Percentiles rank a stretch among this genome's conserved stretches.
These are phyloP conservation scores for Jacaranda copaia DNA, from an alignment of 257 asterid genomes.

Conservation along the genomic window DNA sequence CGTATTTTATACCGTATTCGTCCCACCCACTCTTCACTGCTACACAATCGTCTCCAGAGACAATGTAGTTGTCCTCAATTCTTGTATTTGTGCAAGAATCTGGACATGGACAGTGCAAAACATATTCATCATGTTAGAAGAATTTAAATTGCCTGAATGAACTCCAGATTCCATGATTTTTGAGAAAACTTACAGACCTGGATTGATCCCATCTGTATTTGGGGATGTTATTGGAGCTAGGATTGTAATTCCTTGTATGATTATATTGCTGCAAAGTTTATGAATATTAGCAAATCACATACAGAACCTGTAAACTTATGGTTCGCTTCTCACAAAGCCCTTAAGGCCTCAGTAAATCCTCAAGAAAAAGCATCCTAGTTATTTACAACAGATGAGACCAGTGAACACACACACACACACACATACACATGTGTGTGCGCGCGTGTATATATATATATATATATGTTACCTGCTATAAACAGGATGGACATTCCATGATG, in stretches of 20 bases:
- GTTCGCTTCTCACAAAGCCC: too few species aligned
- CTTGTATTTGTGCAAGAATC: constrained; percentile 91
- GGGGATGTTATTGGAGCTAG: constrained; percentile 91
- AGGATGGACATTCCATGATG: constrained; percentile 93
- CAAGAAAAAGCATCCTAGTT: too few species aligned
- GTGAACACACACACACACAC: not conserved
- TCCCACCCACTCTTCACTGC: constrained; percentile 97
- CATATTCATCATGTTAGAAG: not conserved
- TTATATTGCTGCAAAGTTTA: constrained; percentile 64
- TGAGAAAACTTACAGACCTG: constrained; percentile 51
- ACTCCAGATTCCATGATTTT: too few species aligned
- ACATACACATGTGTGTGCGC: not conserved
- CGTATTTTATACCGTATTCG: constrained; percentile 78
- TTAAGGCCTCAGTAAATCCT: too few species aligned
- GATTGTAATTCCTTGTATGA: constrained; percentile 81
- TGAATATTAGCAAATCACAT: not conserved
- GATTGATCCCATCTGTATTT: constrained; percentile 91
- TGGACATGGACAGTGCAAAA: constrained; percentile 29
- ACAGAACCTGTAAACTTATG: not conserved
- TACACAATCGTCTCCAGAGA: constrained; percentile 86
- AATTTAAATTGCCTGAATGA: too few species aligned
- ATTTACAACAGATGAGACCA: too few species aligned
- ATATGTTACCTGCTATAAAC: constrained; percentile 76
- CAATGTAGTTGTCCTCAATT: constrained; percentile 75
- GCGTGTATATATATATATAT: too few species aligned